These are phyloP conservation scores for Wickerhamomyces tratensis DNA, from an alignment of 805 yeast genomes.

Conservation along the genomic window DNA sequence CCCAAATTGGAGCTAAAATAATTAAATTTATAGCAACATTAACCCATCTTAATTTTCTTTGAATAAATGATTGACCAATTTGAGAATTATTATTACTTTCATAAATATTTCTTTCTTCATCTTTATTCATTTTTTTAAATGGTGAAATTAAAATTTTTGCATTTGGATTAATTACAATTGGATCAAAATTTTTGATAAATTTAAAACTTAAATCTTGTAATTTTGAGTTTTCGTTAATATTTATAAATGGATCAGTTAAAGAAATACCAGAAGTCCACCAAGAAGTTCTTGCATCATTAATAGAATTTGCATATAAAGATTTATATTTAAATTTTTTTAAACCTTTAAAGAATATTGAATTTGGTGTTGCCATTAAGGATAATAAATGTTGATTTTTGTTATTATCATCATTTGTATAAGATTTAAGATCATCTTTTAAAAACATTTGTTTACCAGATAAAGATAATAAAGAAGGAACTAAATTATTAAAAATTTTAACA, in stretches of 20 bases:
- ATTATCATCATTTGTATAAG: not conserved
- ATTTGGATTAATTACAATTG: constrained; percentile 43
- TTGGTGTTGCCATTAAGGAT: constrained; percentile 52
- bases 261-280: constrained; percentile 80
- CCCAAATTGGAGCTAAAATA: constrained; percentile 56
- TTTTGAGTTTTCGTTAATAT: constrained; percentile 32
- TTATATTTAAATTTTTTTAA: constrained; percentile 41
- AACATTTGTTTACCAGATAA: constrained; percentile 71
- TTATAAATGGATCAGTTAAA: constrained; percentile 45
- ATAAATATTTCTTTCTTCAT: not conserved
- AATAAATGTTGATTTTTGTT: constrained; percentile 38
- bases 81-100: not conserved
- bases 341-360: constrained; percentile 50
- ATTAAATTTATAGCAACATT: constrained; percentile 33
- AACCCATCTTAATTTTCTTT: constrained; percentile 38
- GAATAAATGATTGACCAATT: not conserved
- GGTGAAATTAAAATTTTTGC: constrained; percentile 27
- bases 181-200: constrained; percentile 43
- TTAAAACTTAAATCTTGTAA: constrained; percentile 28
- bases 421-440: constrained; percentile 32
- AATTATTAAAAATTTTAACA: constrained; percentile 45
- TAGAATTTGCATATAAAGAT: constrained; percentile 62
- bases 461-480: constrained; percentile 61
- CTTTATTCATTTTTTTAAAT: not conserved
- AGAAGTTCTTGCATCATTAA: constrained; percentile 72